These are phyloP conservation scores for Lentinula guzmanii DNA, from an alignment of 768 basidiomycete genomes.

Conservation along the genomic window DNA sequence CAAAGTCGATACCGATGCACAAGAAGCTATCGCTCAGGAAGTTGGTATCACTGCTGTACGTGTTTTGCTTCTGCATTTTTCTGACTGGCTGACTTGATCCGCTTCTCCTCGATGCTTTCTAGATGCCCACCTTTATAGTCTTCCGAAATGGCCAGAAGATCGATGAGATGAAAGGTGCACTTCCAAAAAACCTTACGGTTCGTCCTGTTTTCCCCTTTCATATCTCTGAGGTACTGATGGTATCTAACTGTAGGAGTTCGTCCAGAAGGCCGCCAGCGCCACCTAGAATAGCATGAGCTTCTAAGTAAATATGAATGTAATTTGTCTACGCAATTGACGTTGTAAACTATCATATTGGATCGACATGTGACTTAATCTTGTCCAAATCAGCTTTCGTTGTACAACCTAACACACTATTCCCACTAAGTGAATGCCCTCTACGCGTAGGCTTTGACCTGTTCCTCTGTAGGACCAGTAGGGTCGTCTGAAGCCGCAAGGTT, in stretches of 20 bases:
- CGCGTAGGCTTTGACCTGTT: constrained; percentile 61
- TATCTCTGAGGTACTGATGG: not conserved
- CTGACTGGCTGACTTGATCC: not conserved
- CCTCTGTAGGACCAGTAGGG: constrained; percentile 59
- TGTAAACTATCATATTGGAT: too few species aligned
- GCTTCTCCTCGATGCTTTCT: not conserved
- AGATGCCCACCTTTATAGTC: constrained; percentile 9
- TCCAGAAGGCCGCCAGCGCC: too few species aligned
- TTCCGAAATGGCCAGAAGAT: constrained; percentile 6
- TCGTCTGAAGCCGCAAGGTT: constrained; percentile 79
- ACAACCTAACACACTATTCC: too few species aligned
- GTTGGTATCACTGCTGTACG: constrained; percentile 58
- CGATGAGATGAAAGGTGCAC: not conserved
- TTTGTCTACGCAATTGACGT: too few species aligned
- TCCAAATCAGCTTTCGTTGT: too few species aligned
- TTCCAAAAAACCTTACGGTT: constrained; percentile 2
- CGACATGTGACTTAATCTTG: too few species aligned
- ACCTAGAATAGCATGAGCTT: too few species aligned
- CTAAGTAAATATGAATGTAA: too few species aligned
- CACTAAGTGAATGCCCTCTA: constrained; percentile 14
- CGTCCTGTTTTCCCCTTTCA: not conserved
- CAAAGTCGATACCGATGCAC: constrained; percentile 70
- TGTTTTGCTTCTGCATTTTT: constrained; percentile 7
- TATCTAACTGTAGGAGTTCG: not conserved
- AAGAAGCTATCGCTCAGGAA: constrained; percentile 46